A percentile compares a stretch with the other conserved stretches of the same genome.
Evolutionary conservation across 2,329 filamentous ascomycete species (phyloP).

Genomic region (Epichloe elymi): DNA sequence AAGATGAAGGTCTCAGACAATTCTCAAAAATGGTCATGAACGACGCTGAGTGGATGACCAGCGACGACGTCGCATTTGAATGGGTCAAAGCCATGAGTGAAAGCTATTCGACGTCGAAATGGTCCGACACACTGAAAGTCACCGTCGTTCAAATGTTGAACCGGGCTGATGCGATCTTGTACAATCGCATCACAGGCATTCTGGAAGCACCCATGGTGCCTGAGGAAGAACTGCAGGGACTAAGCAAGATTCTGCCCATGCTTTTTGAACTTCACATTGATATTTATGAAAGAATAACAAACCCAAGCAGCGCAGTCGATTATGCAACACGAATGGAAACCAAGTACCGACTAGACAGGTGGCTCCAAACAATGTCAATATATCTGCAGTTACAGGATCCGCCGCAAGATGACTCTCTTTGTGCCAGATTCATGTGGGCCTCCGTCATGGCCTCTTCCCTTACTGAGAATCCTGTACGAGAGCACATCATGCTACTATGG

Average conservation of each 20-base stretch:
- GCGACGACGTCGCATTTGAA: slow-evolving; percentile 44
- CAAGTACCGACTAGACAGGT: slow-evolving; percentile 35
- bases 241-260: slow-evolving; percentile 40
- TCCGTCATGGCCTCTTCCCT: slow-evolving; percentile 40
- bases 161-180: slow-evolving; percentile 38
- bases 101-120: slow-evolving; percentile 41
- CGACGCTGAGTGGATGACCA: slow-evolving; percentile 32
- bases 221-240: slow-evolving; percentile 15
- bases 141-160: slow-evolving; percentile 44
- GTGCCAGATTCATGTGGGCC: slow-evolving; percentile 44
- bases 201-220: slow-evolving; percentile 19
- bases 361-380: slow-evolving; percentile 36
- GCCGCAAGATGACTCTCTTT: slow-evolving; percentile 25
- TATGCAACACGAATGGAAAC: slow-evolving; percentile 34
- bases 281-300: slow-evolving; percentile 44
- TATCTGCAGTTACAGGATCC: slow-evolving; percentile 25
- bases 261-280: slow-evolving; percentile 48
- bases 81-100: slow-evolving; percentile 39
- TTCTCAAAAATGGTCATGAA: slow-evolving; percentile 38
- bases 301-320: slow-evolving; percentile 41
- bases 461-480: slow-evolving; percentile 37
- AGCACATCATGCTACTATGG: slow-evolving; percentile 46
- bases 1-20: slow-evolving; percentile 34
- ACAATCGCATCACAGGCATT: slow-evolving; percentile 31
- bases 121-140: slow-evolving; percentile 44